A percentile compares a stretch with the other conserved stretches of the same genome.
These are phyloP conservation scores for Juncus inflexus DNA, from an alignment of 176 grass and related monocot species.

Conservation along the genomic window DNA sequence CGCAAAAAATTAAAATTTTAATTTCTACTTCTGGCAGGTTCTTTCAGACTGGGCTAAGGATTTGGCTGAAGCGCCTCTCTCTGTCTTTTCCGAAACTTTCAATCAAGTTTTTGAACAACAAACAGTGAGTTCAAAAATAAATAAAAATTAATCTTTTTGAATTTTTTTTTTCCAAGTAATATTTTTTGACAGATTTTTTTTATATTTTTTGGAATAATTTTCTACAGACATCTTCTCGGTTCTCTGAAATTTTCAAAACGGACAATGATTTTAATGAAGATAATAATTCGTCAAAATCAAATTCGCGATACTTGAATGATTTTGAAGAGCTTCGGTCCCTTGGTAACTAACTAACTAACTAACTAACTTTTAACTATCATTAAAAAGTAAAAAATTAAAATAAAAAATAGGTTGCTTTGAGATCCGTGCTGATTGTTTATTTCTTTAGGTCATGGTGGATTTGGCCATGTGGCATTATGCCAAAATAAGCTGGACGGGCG, in stretches of 20 bases:
- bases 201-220: conserved; percentile 27
- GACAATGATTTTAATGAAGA: conserved; percentile 39
- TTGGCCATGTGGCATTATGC: conserved; percentile 81
- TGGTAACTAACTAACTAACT: conserved; percentile 40
- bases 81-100: conserved; percentile 61
- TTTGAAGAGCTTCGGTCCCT: conserved; percentile 89
- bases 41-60: conserved; percentile 86
- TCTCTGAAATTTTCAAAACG: conserved; percentile 65
- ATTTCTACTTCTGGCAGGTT: conserved; percentile 41
- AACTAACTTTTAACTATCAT: too few relatives aligned
- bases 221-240: conserved; percentile 66
- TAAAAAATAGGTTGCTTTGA: not conserved
- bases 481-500: conserved; percentile 95
- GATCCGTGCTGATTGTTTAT: conserved; percentile 6
- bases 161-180: not conserved
- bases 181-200: conserved; percentile 1
- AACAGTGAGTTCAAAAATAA: conserved; percentile 34
- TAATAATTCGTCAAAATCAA: conserved; percentile 57
- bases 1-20: too few relatives aligned
- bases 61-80: conserved; percentile 66
- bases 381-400: not conserved
- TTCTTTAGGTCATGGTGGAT: conserved; percentile 70
- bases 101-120: conserved; percentile 57
- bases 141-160: conserved; percentile 15
- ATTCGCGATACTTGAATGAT: conserved; percentile 93